Evolutionary conservation across 768 basidiomycete genomes (phyloP).

Genomic region (Pulveroboletus sp.): DNA sequence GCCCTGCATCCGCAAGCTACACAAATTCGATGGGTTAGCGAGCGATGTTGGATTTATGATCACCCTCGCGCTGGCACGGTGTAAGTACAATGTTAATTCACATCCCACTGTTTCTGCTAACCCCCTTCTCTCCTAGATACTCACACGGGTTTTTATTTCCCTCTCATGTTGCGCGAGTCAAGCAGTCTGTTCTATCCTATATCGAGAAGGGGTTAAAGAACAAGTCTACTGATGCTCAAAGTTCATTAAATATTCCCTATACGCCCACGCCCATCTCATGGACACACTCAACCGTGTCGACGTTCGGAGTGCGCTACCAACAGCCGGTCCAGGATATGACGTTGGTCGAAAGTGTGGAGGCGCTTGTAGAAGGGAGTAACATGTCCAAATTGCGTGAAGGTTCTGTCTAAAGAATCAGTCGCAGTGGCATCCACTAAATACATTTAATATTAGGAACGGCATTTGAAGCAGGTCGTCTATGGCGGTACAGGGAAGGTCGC

Average conservation of each 20-base stretch:
- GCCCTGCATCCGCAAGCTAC: constrained; percentile 70
- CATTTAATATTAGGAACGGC: constrained; percentile 42
- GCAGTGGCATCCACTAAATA: not conserved
- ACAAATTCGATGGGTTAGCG: constrained; percentile 84
- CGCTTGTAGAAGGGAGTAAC: constrained; percentile 86
- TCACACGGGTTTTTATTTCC: constrained; percentile 95
- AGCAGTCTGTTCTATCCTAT: constrained; percentile 48
- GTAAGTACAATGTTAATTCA: constrained; percentile 41
- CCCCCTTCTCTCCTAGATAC: constrained; percentile 49
- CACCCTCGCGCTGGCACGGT: constrained; percentile 93
- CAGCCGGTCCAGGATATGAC: constrained; percentile 65
- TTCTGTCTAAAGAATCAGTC: constrained; percentile 19
- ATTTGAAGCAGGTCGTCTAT: constrained; percentile 59
- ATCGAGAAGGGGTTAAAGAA: constrained; percentile 43
- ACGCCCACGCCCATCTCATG: constrained; percentile 52
- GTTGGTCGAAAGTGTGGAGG: constrained; percentile 73
- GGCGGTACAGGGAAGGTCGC: constrained; percentile 70
- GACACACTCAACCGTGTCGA: constrained; percentile 82
- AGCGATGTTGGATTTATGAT: constrained; percentile 97
- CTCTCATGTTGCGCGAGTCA: constrained; percentile 71
- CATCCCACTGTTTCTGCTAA: constrained; percentile 4
- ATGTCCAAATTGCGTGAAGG: constrained; percentile 73
- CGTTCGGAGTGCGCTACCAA: constrained; percentile 72
- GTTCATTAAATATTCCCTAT: constrained; percentile 18
- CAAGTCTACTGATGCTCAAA: constrained; percentile 27